Evolutionary conservation across 805 yeast genomes (phyloP).

Genomic region (Scheffersomyces coipomensis): DNA sequence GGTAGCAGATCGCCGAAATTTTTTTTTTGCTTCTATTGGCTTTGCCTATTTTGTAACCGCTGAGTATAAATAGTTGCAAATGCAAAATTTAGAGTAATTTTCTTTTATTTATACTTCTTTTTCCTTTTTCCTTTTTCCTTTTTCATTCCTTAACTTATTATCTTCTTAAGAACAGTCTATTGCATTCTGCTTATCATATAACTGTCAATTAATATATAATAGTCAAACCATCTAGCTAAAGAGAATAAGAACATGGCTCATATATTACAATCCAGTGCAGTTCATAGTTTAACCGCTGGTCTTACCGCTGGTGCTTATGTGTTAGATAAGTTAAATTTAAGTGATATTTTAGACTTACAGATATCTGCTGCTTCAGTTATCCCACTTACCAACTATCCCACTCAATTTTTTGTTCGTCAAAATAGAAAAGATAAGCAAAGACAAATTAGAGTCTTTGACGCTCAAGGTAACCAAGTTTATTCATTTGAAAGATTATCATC

Average conservation of each 20-base stretch:
- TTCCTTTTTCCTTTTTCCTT: background rate
- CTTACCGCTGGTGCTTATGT: conserved; percentile 41
- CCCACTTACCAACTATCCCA: conserved; percentile 39
- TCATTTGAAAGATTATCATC: conserved; percentile 52
- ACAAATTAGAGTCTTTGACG: conserved; percentile 49
- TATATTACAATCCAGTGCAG: conserved; percentile 48
- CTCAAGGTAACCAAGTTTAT: conserved; percentile 40
- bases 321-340: conserved; percentile 40
- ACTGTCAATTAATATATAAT: too few relatives aligned
- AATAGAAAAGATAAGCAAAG: conserved; percentile 46
- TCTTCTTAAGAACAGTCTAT: too few relatives aligned
- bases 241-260: conserved; percentile 14
- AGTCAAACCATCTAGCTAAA: too few relatives aligned
- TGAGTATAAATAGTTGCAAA: too few relatives aligned
- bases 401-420: conserved; percentile 47
- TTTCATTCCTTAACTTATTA: too few relatives aligned
- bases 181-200: too few relatives aligned
- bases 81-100: background rate
- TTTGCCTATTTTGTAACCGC: too few relatives aligned
- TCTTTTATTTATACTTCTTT: background rate
- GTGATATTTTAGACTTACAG: conserved; percentile 36
- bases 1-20: too few relatives aligned
- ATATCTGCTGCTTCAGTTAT: conserved; percentile 38
- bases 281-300: conserved; percentile 38
- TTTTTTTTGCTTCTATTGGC: too few relatives aligned